Evolutionary conservation across 1,284 basidiomycete genomes (phyloP).

Genomic region (Cutaneotrichosporon dermatis): DNA sequence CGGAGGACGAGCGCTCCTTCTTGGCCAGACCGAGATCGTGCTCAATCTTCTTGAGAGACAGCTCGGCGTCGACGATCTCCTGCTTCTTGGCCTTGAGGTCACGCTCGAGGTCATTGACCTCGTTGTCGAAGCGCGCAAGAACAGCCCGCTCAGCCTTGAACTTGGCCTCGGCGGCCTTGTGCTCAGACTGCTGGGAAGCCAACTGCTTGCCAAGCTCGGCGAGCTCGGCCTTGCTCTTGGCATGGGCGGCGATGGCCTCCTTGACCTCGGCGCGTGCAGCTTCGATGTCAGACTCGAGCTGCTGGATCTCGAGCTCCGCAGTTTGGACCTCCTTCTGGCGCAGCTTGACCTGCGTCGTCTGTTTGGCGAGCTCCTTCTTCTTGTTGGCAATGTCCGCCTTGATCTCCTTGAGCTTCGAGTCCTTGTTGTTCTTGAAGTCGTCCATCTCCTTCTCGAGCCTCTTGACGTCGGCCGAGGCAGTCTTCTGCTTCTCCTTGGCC

Average conservation of each 20-base stretch:
- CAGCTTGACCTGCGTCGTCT: slow-evolving; percentile 75
- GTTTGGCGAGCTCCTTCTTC: slow-evolving; percentile 75
- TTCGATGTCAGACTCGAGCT: slow-evolving; percentile 74
- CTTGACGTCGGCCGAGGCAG: slow-evolving; percentile 70
- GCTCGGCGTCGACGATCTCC: slow-evolving; percentile 65
- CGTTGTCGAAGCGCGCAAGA: slow-evolving; percentile 79
- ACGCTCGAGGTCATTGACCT: slow-evolving; percentile 74
- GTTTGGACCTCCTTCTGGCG: slow-evolving; percentile 87
- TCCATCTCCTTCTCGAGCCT: slow-evolving; percentile 93
- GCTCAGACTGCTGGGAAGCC: slow-evolving; percentile 57
- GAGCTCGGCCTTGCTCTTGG: slow-evolving; percentile 53
- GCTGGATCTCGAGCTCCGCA: slow-evolving; percentile 78
- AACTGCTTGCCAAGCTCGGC: slow-evolving; percentile 57
- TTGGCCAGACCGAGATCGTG: slow-evolving; percentile 54
- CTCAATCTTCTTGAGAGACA: slow-evolving; percentile 60
- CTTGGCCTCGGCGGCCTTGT: slow-evolving; percentile 64
- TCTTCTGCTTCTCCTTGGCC: slow-evolving; percentile 71
- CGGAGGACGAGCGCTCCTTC: slow-evolving; percentile 56
- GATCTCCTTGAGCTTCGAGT: slow-evolving; percentile 90
- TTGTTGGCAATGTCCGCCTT: slow-evolving; percentile 78
- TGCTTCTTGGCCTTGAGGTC: slow-evolving; percentile 78
- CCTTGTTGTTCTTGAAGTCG: slow-evolving; percentile 98
- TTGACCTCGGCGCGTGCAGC: slow-evolving; percentile 58
- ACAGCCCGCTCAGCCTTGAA: slow-evolving; percentile 79
- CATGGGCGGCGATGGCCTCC: slow-evolving; percentile 60